These are phyloP conservation scores for Drechslerella coelobrocha DNA, from an alignment of 2,329 filamentous ascomycete genomes.

Conservation along the genomic window DNA sequence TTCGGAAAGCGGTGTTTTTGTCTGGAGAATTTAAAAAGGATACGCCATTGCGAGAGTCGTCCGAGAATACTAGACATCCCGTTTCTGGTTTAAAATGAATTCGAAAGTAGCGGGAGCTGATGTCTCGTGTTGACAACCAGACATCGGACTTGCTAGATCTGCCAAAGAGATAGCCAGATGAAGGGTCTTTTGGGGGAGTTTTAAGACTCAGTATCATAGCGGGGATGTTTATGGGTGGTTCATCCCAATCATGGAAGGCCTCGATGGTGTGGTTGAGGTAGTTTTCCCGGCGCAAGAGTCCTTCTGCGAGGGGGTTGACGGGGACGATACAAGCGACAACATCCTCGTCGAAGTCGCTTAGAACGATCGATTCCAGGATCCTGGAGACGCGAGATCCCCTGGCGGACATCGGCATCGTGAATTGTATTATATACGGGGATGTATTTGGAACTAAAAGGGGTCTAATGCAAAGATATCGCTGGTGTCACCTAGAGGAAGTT, in stretches of 20 bases:
- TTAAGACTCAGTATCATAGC: conserved; percentile 5
- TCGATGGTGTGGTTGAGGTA: not conserved
- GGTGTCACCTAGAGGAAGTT: no score
- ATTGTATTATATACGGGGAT: no score
- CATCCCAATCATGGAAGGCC: not conserved
- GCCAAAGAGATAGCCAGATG: conserved; percentile 5
- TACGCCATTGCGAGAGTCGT: not conserved
- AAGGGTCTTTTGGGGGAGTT: not conserved
- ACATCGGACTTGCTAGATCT: not conserved
- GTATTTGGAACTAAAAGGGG: no score
- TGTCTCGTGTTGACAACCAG: not conserved
- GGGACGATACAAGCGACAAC: conserved; percentile 4
- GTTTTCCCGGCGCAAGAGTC: not conserved
- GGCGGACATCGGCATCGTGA: not conserved
- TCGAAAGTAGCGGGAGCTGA: not conserved
- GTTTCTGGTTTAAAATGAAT: not conserved
- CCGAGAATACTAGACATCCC: not conserved
- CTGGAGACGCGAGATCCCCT: not conserved
- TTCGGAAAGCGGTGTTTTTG: not conserved
- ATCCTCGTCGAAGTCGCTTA: not conserved
- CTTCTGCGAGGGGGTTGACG: not conserved
- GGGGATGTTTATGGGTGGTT: not conserved
- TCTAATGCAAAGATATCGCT: no score
- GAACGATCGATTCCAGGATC: not conserved
- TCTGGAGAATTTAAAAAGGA: not conserved